Conservation (phyloP, 139 green algal genomes). For the Spirogloea muscicola region DNA sequence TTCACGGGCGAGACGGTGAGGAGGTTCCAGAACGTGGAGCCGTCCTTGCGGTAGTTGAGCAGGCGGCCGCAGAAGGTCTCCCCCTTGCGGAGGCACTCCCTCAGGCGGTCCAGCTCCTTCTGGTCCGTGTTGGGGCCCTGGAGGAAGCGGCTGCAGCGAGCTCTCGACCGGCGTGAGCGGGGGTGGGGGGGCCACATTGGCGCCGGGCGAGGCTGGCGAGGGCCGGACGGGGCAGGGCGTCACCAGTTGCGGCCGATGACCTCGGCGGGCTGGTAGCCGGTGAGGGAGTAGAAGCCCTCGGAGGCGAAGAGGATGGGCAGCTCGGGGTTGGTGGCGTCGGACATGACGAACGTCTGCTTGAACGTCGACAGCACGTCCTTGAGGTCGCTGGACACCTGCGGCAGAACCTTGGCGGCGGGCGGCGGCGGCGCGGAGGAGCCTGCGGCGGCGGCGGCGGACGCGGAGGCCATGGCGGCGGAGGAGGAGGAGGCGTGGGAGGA, state of each 20-base stretch:
- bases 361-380: slow-evolving; percentile 38
- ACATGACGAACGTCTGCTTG: slow-evolving; percentile 63
- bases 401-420: too few relatives aligned
- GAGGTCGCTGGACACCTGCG: slow-evolving; percentile 2
- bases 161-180: neutral
- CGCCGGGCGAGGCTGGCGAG: neutral
- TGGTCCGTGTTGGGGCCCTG: slow-evolving; percentile 91
- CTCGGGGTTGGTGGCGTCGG: slow-evolving; percentile 88
- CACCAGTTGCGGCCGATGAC: slow-evolving; percentile 94
- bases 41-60: slow-evolving; percentile 85
- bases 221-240: neutral
- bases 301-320: slow-evolving; percentile 91
- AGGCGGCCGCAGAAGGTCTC: slow-evolving; percentile 75
- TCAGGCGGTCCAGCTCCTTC: slow-evolving; percentile 76
- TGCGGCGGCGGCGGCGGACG: neutral
- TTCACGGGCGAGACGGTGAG: slow-evolving; percentile 45
- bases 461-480: neutral
- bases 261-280: slow-evolving; percentile 88
- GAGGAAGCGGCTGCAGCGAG: slow-evolving; percentile 77
- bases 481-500: too few relatives aligned
- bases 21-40: slow-evolving; percentile 87
- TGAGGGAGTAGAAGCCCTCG: slow-evolving; percentile 94
- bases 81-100: slow-evolving; percentile 62
- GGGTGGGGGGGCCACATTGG: neutral
- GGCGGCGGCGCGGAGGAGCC: too few relatives aligned